Base-by-base conservation (phyloP, 768 basidiomycete species). In the Hortiboletus campestris region DNA sequence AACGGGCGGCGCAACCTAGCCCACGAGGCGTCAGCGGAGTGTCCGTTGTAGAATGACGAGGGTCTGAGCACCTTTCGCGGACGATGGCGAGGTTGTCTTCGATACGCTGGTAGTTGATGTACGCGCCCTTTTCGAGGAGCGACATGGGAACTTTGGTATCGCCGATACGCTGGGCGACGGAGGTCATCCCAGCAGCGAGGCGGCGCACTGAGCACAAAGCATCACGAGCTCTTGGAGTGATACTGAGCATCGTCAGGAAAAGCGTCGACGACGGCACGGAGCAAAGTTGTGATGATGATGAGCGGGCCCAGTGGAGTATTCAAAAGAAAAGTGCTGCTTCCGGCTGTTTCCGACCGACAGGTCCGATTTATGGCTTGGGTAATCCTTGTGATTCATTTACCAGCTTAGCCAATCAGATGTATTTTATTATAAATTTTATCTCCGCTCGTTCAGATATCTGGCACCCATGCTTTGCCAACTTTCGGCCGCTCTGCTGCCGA, bases 41-140 rank as follows among this genome's bases (percentile, higher is more conserved):
- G 14, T 7, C 14, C 7, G 12, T 9, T 9, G 25, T 9, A n/a
- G 13, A 11, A 14, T 1, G 32, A 29, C 20, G 19, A 17, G 48
- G n/a, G 35, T 41, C 51, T 2, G 47, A 70, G 50, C 36, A 94
- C 94, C 94, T 84, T 50, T 85, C 78, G 63, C 94, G 88, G 54
- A 98, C 84, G 69, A 96, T 72, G 62, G 81, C 85, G 59, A 98
- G 88, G 80, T 95, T 98, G 74, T 98, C 94, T 78, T 98, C 95
- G 71, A 98, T 98, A 55, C 95, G 88, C 76, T 94, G 92, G 74
- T 94, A 94, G 83, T 94, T 94, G 75, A 94, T 93, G 70, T 83
- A 93, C 42, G 83, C 85, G 63, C 79, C 83, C 69, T 86, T 84
- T 73, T 94, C 91, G 60, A 93, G 83, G 61, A 87, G 78, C 38